These are phyloP conservation scores for Metschnikowia shivogae DNA, from an alignment of 805 yeast species.

Conservation along the genomic window DNA sequence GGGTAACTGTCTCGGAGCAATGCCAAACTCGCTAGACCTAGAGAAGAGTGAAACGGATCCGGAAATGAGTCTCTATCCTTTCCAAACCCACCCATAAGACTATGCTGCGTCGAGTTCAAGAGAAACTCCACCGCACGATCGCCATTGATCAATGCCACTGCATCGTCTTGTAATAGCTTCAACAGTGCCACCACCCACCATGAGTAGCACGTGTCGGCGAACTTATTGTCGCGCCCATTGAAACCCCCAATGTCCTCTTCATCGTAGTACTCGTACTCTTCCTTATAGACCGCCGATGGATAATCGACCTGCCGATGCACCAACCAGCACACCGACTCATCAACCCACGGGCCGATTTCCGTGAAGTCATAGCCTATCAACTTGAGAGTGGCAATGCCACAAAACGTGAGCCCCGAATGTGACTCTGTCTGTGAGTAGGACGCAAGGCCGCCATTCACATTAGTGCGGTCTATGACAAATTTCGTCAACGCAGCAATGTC, in stretches of 20 bases:
- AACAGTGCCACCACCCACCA: slow-evolving; percentile 77
- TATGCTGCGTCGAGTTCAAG: slow-evolving; percentile 54
- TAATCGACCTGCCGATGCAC: slow-evolving; percentile 55
- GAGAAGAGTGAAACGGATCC: slow-evolving; percentile 65
- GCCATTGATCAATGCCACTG: slow-evolving; percentile 32
- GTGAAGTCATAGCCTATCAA: slow-evolving; percentile 30
- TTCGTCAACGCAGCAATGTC: slow-evolving; percentile 36
- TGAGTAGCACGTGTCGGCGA: slow-evolving; percentile 81
- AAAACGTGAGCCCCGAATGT: slow-evolving; percentile 84
- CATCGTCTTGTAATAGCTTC: slow-evolving; percentile 31
- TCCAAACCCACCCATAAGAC: slow-evolving; percentile 70
- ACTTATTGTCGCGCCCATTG: slow-evolving; percentile 83
- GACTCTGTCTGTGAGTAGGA: slow-evolving; percentile 52
- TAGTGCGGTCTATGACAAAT: slow-evolving; percentile 29
- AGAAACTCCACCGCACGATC: slow-evolving; percentile 41
- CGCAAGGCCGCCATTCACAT: slow-evolving; percentile 72
- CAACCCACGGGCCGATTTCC: slow-evolving; percentile 13
- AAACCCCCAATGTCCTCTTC: slow-evolving; percentile 66
- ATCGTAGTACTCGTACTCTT: slow-evolving; percentile 39
- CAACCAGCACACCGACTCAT: slow-evolving; percentile 52
- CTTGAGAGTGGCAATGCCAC: slow-evolving; percentile 65
- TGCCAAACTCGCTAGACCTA: slow-evolving; percentile 55
- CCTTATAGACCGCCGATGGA: slow-evolving; percentile 23
- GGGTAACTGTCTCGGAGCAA: slow-evolving; percentile 18
- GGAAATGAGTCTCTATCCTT: slow-evolving; percentile 63